Base-by-base conservation (phyloP, 2,329 filamentous ascomycete species). In the Ophiosphaerella narmari region DNA sequence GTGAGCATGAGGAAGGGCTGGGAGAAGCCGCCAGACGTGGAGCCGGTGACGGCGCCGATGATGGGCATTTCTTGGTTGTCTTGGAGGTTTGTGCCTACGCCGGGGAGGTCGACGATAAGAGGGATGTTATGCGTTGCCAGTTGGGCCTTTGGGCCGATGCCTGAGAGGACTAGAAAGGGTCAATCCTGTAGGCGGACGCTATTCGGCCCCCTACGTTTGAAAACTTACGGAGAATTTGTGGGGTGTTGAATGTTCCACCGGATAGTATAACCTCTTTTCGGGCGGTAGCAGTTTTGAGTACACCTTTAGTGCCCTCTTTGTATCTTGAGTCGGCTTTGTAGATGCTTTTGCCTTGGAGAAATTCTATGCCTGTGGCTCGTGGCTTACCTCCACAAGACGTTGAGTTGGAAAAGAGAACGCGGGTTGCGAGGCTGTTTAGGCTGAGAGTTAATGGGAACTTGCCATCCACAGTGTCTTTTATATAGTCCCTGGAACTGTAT, bases 361-460 rank as follows among this genome's bases (percentile, higher is more conserved):
- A 77, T 34, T 75, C 67, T 6, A 76, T 70, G 34, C 72, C 74
- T 29, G 61, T 59, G 1, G 74, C 75, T 41, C 54, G 85, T 50
- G 79, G 76, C 31, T 79, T 80, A 7, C 73, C 65, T n/a, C 80
- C 82, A 67, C 82, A 85, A 1, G 36, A 34, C 2, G 23, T 38
- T 7, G 11, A 23, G n/a, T 84, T 81, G 14, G 86, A 85, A 54
- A 86, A 86, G 31, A 77, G 74, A 66, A 90, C 72, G 63, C 84
- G 85, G 38, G 86, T 85, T 54, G 82, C 87, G 33, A 88, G 71
- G 9, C 80, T 83, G 70, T 86, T 86, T 4, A 79, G 74, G 32
- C 77, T 75, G 39, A 86, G 71, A 43, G 82, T 80, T 1, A 86
- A 77, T 8, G 77, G 78, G 61, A 29, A 29, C 11, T 29, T 29